phyloP scores from a whole-genome alignment of 345 rosid species.

The Bruguiera parviflora region DNA sequence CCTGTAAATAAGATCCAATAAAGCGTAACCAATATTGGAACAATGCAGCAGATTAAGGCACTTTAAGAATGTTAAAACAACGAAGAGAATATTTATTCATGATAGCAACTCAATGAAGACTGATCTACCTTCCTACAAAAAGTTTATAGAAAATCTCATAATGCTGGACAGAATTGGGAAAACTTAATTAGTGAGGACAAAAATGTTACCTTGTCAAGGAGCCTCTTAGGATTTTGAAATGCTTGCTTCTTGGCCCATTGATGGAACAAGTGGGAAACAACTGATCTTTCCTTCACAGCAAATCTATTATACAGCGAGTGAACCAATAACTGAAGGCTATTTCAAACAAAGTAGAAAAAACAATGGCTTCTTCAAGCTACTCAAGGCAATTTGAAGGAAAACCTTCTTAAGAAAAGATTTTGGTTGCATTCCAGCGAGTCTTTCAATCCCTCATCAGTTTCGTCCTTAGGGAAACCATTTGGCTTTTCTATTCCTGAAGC shows the following conservation, averaged over 20 bases:
- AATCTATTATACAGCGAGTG: slow-evolving; percentile 46
- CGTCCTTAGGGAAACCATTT: slow-evolving; percentile 28
- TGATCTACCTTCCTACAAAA: too few relatives aligned
- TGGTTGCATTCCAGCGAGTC: slow-evolving; percentile 45
- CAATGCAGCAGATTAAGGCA: background rate
- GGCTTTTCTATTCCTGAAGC: slow-evolving; percentile 25
- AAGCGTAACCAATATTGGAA: slow-evolving; percentile 1
- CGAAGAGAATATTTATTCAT: too few relatives aligned
- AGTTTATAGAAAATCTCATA: too few relatives aligned
- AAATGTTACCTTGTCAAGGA: slow-evolving; percentile 68
- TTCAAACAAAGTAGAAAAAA: background rate
- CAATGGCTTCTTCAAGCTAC: slow-evolving; percentile 7
- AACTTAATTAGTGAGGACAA: background rate
- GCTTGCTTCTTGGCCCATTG: slow-evolving; percentile 94
- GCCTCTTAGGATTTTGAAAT: slow-evolving; percentile 79
- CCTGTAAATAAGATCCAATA: slow-evolving; percentile 39
- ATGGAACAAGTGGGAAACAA: slow-evolving; percentile 85
- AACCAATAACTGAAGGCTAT: background rate
- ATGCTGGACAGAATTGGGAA: background rate
- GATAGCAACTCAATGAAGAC: too few relatives aligned
- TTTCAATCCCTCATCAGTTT: slow-evolving; percentile 33
- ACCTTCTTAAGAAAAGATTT: slow-evolving; percentile 74
- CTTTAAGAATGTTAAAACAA: background rate
- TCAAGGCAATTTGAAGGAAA: slow-evolving; percentile 17
- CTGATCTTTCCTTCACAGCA: slow-evolving; percentile 64